phyloP scores from a whole-genome alignment of 345 rosid species.

The Citrus unshiu region DNA sequence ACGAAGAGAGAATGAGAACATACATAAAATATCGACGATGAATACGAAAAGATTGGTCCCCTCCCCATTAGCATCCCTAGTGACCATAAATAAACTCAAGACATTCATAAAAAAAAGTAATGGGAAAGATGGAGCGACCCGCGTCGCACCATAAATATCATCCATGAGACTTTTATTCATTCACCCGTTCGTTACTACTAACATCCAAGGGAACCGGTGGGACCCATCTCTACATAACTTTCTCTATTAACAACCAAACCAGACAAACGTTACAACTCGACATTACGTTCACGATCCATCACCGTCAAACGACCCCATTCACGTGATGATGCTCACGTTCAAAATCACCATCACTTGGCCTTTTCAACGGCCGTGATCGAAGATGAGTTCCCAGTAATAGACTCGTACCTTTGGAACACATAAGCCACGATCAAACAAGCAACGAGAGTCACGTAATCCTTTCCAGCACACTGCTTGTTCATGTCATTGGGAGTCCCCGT shows the following conservation, averaged over 20 bases:
- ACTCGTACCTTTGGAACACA: constrained; percentile 58
- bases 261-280: not conserved
- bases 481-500: constrained; percentile 54
- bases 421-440: constrained; percentile 57
- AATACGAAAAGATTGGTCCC: too few species aligned
- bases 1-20: too few species aligned
- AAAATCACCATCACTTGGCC: constrained; percentile 20
- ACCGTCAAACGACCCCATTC: too few species aligned
- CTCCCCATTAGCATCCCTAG: too few species aligned
- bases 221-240: too few species aligned
- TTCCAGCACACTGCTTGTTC: constrained; percentile 83
- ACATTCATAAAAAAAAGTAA: too few species aligned
- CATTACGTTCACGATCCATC: not conserved
- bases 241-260: too few species aligned
- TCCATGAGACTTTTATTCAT: not conserved
- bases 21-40: too few species aligned
- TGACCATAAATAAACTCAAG: too few species aligned
- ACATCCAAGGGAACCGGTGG: not conserved
- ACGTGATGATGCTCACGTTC: too few species aligned
- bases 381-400: constrained; percentile 35
- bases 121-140: too few species aligned
- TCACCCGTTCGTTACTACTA: not conserved
- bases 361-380: constrained; percentile 55
- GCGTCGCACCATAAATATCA: too few species aligned
- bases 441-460: constrained; percentile 58